Base-by-base conservation (phyloP, 495 filamentous ascomycete species). In the Trichoderma asperelloides region DNA sequence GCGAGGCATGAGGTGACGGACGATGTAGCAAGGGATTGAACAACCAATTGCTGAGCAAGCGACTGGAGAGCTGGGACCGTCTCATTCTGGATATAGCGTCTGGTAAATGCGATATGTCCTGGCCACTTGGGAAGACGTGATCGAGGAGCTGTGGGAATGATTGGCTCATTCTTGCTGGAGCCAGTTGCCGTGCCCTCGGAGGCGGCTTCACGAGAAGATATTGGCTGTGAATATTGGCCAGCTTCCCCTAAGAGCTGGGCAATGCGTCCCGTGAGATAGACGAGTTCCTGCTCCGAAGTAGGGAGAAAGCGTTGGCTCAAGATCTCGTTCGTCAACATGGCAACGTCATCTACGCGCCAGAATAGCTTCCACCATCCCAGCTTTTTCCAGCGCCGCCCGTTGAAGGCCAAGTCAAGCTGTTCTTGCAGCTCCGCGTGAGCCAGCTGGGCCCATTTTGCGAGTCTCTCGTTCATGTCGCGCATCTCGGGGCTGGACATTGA, bases 301-400 rank as follows among this genome's bases (percentile, higher is more conserved):
- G 82, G 81, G 3, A 98, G 84, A 76, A 93, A 97, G n/a, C 82
- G 81, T 62, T 80, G 83, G 43, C 85, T 82, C 3, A 97, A 76
- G 65, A 97, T 86, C 68, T 96, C 90, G 2, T 87, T 86, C 1
- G 89, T 85, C 62, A 95, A 86, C 82, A 91, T 88, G 37, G 84
- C 82, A 47, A 98, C 92, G 70, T 98, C 94, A 74, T 98, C 95
- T 60, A 91, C 91, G 15, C 89, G 88, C 92, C 92, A 97, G 72
- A 96, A 88, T 15, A 98, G 85, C 74, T 96, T 96, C 91, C 91
- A 98, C 95, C 94, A 98, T 12, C 84, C 82, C 1, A 96, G 79
- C 21, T 86, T 88, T 2, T 82, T 80, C 94, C 94, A 98, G 30
- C 83, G 76, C 47, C 78, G 80, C 45, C 85, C 86, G 15, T 83